Evolutionary conservation across 495 filamentous ascomycete genomes (phyloP), one percentile per base, ranked within the genome.

Genomic region (Tuber microsphaerosporum): DNA sequence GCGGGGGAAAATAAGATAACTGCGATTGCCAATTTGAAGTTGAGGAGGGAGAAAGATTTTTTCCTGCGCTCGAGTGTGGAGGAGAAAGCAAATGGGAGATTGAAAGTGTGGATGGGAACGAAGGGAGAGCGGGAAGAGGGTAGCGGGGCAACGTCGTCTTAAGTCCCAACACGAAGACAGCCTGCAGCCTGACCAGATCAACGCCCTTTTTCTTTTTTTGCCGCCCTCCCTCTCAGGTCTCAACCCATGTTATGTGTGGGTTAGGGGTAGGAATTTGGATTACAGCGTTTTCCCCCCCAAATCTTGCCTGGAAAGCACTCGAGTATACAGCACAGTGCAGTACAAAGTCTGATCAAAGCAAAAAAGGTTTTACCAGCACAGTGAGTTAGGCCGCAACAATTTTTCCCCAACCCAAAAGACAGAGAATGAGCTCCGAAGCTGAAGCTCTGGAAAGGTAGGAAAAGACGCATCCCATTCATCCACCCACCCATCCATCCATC

Each of bases 81-180:
- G 71, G 74, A n/a, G n/a, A n/a, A 75, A 77, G 75, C 48, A 43
- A 71, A 77, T 81, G 79, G 74, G 74, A 81, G 81, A 79, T 75
- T 71, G 83, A 81, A 75, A 81, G 83, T 82, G 78, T 82, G 75
- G 75, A 74, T 76, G 74, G 39, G 43, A 80, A 79, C 77, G 74
- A 78, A 80, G 75, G 79, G 74, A 71, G 44, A 74, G 79, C 76
- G 76, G 71, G 76, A 73, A 73, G 56, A 65, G 73, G 73, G 73
- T 71, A 70, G 73, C 69, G 77, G 68, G 74, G 75, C 81, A 81
- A 79, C 79, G 81, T 72, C 76, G 76, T 34, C 26, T 65, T 80
- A 74, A 72, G 78, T 79, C 79, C 76, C 77, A 80, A 34, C 56
- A 65, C 56, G 56, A 65, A 65, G 56, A 65, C 56, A 65, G 74